Conservation (phyloP, 2,329 filamentous ascomycete genomes). For the Sarocladiaceae sp. region DNA sequence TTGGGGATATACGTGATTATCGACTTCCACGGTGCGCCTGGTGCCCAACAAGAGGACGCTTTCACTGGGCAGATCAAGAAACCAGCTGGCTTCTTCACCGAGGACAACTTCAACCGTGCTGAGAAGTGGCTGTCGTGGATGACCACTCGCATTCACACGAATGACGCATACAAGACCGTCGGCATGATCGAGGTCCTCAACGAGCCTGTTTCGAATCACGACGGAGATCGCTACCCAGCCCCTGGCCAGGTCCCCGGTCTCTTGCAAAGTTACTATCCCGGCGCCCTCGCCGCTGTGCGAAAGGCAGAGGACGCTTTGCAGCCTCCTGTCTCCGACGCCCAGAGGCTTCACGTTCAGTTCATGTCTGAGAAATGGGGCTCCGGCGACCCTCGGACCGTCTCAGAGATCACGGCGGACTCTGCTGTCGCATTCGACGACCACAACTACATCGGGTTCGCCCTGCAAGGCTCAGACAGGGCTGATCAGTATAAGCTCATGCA, state of each 20-base stretch:
- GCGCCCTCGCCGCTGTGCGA: slow-evolving; percentile 18
- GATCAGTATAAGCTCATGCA: slow-evolving; percentile 17
- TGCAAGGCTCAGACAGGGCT: slow-evolving; percentile 8
- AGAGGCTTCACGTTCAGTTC: slow-evolving; percentile 37
- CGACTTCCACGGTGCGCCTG: slow-evolving; percentile 45
- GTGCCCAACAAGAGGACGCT: slow-evolving; percentile 36
- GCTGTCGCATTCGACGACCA: slow-evolving; percentile 50
- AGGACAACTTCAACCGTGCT: slow-evolving; percentile 50
- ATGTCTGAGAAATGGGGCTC: slow-evolving; percentile 47
- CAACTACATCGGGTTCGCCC: slow-evolving; percentile 32
- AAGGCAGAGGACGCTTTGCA: slow-evolving; percentile 16
- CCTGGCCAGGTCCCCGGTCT: slow-evolving; percentile 17
- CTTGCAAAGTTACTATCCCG: slow-evolving; percentile 17
- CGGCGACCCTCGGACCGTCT: slow-evolving; percentile 23
- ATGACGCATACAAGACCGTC: slow-evolving; percentile 43
- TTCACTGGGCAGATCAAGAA: slow-evolving; percentile 35
- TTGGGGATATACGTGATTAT: slow-evolving; percentile 47
- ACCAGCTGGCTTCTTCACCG: slow-evolving; percentile 44
- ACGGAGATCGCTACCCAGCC: slow-evolving; percentile 17
- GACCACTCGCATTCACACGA: slow-evolving; percentile 42
- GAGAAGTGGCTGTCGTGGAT: slow-evolving; percentile 51
- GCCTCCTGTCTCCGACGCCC: slow-evolving; percentile 12
- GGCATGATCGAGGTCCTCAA: slow-evolving; percentile 55
- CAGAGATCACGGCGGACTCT: slow-evolving; percentile 28
- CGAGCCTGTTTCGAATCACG: slow-evolving; percentile 38